A percentile compares a stretch with the other conserved stretches of the same genome.
phyloP scores from a whole-genome alignment of 345 rosid species.

The Anastatica hierochuntica region DNA sequence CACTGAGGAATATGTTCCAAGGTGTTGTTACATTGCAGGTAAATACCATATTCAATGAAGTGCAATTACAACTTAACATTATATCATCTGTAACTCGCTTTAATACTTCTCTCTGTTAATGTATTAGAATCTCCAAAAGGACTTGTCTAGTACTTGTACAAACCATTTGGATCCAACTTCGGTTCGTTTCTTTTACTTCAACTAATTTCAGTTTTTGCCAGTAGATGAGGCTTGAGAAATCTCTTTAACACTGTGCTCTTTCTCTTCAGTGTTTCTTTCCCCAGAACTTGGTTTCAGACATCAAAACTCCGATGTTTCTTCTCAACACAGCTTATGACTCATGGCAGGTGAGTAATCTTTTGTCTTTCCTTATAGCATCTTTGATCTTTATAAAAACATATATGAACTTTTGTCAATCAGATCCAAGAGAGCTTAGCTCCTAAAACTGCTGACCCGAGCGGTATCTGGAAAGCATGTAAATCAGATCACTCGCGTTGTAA shows the following conservation, averaged over 20 bases:
- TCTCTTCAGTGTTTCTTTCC: conserved; percentile 76
- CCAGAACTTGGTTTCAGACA: conserved; percentile 50
- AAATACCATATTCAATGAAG: neutral
- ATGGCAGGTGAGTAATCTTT: conserved; percentile 55
- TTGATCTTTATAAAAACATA: neutral
- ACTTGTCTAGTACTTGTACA: conserved; percentile 61
- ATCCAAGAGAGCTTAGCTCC: conserved; percentile 67
- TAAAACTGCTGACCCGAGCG: conserved; percentile 60
- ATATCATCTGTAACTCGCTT: neutral
- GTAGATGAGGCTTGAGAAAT: conserved; percentile 2
- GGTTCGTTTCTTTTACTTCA: conserved; percentile 31
- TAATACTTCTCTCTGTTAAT: neutral
- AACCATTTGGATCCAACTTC: conserved; percentile 69
- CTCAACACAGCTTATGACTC: conserved; percentile 76
- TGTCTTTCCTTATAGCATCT: no score
- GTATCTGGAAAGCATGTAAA: conserved; percentile 58
- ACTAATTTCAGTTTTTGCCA: no score
- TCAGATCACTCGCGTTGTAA: conserved; percentile 47
- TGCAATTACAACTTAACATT: neutral
- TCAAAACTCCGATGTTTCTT: conserved; percentile 69
- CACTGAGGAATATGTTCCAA: conserved; percentile 50
- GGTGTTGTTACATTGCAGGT: conserved; percentile 89
- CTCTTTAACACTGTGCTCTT: neutral
- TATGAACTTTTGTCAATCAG: conserved; percentile 26
- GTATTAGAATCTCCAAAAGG: conserved; percentile 52